These are phyloP conservation scores for Daldinia vernicosa DNA, from an alignment of 495 filamentous ascomycete genomes.

Conservation along the genomic window DNA sequence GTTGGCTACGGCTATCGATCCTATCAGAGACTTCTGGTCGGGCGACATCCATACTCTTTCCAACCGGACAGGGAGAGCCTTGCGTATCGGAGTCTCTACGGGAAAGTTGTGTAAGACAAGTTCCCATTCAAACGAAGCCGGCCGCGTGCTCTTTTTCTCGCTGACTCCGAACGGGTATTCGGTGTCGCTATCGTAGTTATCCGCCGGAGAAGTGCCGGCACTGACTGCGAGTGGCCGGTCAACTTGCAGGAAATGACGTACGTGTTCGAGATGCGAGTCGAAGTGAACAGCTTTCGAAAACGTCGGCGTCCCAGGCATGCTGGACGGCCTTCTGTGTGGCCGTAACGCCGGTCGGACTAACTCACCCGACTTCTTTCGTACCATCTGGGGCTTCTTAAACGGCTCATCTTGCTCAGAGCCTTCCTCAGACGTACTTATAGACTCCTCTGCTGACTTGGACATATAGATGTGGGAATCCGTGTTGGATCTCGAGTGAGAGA, in stretches of 20 bases:
- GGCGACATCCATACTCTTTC: slow-evolving; percentile 86
- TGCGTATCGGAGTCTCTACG: slow-evolving; percentile 68
- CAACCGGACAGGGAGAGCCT: slow-evolving; percentile 72
- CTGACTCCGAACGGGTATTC: slow-evolving; percentile 87
- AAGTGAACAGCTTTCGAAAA: slow-evolving; percentile 97
- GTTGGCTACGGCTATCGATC: slow-evolving; percentile 85
- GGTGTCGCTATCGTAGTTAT: slow-evolving; percentile 78
- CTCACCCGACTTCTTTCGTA: slow-evolving; percentile 98
- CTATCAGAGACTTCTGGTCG: slow-evolving; percentile 86
- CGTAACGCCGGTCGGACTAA: slow-evolving; percentile 92
- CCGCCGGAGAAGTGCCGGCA: slow-evolving; percentile 91
- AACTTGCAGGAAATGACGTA: slow-evolving; percentile 91
- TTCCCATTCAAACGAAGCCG: slow-evolving; percentile 82
- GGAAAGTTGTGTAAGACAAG: slow-evolving; percentile 87
- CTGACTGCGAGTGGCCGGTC: slow-evolving; percentile 95
- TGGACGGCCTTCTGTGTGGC: slow-evolving; percentile 81
- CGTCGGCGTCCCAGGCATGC: slow-evolving; percentile 96
- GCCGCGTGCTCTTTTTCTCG: slow-evolving; percentile 52
- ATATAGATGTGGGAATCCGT: slow-evolving; percentile 75
- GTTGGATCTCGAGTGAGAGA: slow-evolving; percentile 82
- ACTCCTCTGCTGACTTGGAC: slow-evolving; percentile 61
- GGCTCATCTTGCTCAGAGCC: slow-evolving; percentile 71
- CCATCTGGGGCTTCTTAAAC: slow-evolving; percentile 78
- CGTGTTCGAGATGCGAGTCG: slow-evolving; percentile 92
- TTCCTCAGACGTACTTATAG: slow-evolving; percentile 68